Conservation (phyloP, 805 yeast genomes). For the Millerago galiae region DNA sequence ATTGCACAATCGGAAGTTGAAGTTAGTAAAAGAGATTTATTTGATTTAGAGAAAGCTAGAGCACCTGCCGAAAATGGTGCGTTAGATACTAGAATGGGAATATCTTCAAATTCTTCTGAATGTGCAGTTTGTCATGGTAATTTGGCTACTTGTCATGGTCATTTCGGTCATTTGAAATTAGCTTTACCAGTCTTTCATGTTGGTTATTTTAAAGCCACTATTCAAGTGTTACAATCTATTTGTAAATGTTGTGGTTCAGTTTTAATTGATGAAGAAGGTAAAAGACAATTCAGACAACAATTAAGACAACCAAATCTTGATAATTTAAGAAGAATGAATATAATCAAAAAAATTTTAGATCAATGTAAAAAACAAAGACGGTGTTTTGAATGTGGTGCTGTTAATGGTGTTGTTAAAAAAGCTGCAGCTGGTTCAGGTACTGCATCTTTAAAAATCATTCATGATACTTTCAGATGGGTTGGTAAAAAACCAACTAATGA, state of each 20-base stretch:
- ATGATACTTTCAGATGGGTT: slow-evolving; percentile 92
- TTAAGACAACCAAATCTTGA: slow-evolving; percentile 84
- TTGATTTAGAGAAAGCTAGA: slow-evolving; percentile 85
- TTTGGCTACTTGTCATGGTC: slow-evolving; percentile 95
- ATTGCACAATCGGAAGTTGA: slow-evolving; percentile 93
- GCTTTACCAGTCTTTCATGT: slow-evolving; percentile 97
- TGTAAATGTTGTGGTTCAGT: slow-evolving; percentile 86
- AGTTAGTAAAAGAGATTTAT: slow-evolving; percentile 83
- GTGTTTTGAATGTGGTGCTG: slow-evolving; percentile 78
- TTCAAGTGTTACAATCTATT: slow-evolving; percentile 80
- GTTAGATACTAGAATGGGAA: slow-evolving; percentile 89
- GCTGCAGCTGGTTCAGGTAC: slow-evolving; percentile 89
- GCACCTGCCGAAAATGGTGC: slow-evolving; percentile 83
- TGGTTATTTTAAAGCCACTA: slow-evolving; percentile 90
- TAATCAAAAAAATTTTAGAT: slow-evolving; percentile 73
- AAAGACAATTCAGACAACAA: slow-evolving; percentile 66
- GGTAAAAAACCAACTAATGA: slow-evolving; percentile 88
- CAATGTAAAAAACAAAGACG: slow-evolving; percentile 95
- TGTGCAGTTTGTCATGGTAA: slow-evolving; percentile 91
- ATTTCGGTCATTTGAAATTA: slow-evolving; percentile 89
- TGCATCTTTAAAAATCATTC: slow-evolving; percentile 91
- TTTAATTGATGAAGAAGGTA: slow-evolving; percentile 65
- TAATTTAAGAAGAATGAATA: slow-evolving; percentile 86
- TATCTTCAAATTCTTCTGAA: slow-evolving; percentile 75
- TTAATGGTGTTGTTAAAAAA: slow-evolving; percentile 95